These are phyloP conservation scores for Mycena galericulata DNA, from an alignment of 768 basidiomycete genomes.

Conservation along the genomic window DNA sequence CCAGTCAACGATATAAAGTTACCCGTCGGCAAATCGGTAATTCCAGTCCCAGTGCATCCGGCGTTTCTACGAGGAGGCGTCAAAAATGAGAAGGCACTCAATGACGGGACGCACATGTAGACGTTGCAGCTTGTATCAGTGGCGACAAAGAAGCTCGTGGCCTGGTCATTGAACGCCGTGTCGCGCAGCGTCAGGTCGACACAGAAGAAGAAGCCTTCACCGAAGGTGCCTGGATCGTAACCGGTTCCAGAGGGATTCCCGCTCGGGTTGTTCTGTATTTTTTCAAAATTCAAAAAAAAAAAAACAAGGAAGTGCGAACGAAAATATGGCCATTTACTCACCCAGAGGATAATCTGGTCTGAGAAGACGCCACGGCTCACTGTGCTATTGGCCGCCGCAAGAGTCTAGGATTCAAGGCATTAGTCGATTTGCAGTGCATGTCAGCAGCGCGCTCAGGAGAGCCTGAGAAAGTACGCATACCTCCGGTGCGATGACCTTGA, in stretches of 20 bases:
- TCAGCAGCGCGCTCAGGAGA: slow-evolving; percentile 5
- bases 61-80: slow-evolving; percentile 21
- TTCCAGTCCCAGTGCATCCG: slow-evolving; percentile 22
- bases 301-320: not conserved
- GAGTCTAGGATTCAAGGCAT: slow-evolving; percentile 12
- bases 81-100: slow-evolving; percentile 2
- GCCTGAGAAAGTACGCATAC: slow-evolving; percentile 22
- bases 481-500: slow-evolving; percentile 14
- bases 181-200: slow-evolving; percentile 22
- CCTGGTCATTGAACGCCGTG: slow-evolving; percentile 21
- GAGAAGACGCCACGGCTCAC: slow-evolving; percentile 2
- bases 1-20: slow-evolving; percentile 22
- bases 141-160: slow-evolving; percentile 17
- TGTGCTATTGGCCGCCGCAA: not conserved
- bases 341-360: slow-evolving; percentile 18
- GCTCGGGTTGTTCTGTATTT: slow-evolving; percentile 2
- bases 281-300: too few species aligned
- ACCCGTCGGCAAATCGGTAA: slow-evolving; percentile 14
- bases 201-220: slow-evolving; percentile 19
- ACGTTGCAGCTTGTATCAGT: slow-evolving; percentile 23
- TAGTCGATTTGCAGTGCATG: not conserved
- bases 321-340: not conserved
- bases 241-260: not conserved
- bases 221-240: slow-evolving; percentile 12
- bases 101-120: slow-evolving; percentile 8